Percentiles rank a stretch among this genome's conserved stretches.
phyloP scores from a whole-genome alignment of 208 protist genomes.

The Borovskyia barvae region DNA sequence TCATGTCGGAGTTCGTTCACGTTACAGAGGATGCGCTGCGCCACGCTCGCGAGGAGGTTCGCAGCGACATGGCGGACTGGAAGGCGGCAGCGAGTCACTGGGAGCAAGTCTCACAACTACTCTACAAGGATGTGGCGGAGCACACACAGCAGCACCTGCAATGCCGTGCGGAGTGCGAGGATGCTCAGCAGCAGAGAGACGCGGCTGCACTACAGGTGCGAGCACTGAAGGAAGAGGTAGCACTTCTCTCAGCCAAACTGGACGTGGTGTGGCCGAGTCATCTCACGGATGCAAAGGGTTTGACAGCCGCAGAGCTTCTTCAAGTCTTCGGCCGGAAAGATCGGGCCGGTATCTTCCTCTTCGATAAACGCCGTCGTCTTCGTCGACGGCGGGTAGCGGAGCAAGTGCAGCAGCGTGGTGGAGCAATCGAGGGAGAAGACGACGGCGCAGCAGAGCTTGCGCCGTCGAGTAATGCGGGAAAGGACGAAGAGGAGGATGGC shows the following conservation, averaged over 20 bases:
- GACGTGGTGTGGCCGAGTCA: conserved; percentile 85
- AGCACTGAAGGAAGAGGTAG: conserved; percentile 39
- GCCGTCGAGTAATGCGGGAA: background rate
- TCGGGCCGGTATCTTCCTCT: conserved; percentile 21
- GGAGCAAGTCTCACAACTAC: conserved; percentile 82
- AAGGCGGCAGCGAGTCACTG: conserved; percentile 66
- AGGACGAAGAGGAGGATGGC: background rate
- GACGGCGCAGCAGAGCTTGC: background rate
- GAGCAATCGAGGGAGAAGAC: background rate
- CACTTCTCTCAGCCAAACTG: conserved; percentile 65
- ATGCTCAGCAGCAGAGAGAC: conserved; percentile 76
- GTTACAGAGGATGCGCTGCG: conserved; percentile 66
- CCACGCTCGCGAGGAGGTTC: conserved; percentile 64
- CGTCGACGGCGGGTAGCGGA: background rate
- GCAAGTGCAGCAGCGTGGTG: background rate
- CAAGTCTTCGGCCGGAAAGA: conserved; percentile 47
- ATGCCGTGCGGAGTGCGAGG: conserved; percentile 84
- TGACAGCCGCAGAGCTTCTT: conserved; percentile 68
- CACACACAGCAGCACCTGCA: conserved; percentile 69
- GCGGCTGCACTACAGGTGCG: conserved; percentile 40
- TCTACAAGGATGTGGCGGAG: conserved; percentile 85
- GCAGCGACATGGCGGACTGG: conserved; percentile 62
- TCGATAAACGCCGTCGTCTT: conserved; percentile 22
- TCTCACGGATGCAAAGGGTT: conserved; percentile 47
- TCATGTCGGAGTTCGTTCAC: conserved; percentile 79